Percentiles rank a stretch among this genome's conserved stretches.
These are phyloP conservation scores for Fraxinus anomala DNA, from an alignment of 257 asterid species.

Conservation along the genomic window DNA sequence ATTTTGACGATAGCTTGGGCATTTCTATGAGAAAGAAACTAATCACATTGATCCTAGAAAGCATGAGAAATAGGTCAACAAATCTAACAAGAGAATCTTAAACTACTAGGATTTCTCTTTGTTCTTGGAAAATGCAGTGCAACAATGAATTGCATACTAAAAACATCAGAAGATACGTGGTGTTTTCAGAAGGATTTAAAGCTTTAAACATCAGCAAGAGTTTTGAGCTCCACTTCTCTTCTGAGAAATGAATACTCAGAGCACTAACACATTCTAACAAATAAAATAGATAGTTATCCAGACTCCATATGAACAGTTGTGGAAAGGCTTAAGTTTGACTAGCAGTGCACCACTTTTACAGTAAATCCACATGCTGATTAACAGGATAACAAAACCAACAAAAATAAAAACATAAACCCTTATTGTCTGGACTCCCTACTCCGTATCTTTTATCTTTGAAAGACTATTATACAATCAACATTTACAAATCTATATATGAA, in stretches of 20 bases:
- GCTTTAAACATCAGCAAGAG: background rate
- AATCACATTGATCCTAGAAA: slow-evolving; percentile 8
- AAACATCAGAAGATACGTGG: background rate
- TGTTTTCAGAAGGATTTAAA: background rate
- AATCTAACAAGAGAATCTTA: slow-evolving; percentile 1
- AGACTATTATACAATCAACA: background rate
- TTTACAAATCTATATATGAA: background rate
- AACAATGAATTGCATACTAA: too few species aligned
- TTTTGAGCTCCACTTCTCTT: background rate
- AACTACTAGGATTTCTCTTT: background rate
- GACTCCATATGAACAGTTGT: background rate
- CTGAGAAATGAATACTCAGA: background rate
- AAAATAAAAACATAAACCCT: background rate
- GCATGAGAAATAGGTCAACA: slow-evolving; percentile 2
- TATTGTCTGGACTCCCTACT: background rate
- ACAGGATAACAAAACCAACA: background rate
- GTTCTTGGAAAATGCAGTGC: background rate
- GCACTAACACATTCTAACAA: background rate
- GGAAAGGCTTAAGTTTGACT: background rate
- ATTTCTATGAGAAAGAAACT: background rate
- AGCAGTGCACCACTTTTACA: background rate
- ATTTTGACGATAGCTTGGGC: background rate
- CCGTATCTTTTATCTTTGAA: background rate
- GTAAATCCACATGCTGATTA: background rate
- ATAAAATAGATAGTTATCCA: background rate